Conservation (phyloP, 2,329 filamentous ascomycete genomes). For the Stemphylium lycopersici region DNA sequence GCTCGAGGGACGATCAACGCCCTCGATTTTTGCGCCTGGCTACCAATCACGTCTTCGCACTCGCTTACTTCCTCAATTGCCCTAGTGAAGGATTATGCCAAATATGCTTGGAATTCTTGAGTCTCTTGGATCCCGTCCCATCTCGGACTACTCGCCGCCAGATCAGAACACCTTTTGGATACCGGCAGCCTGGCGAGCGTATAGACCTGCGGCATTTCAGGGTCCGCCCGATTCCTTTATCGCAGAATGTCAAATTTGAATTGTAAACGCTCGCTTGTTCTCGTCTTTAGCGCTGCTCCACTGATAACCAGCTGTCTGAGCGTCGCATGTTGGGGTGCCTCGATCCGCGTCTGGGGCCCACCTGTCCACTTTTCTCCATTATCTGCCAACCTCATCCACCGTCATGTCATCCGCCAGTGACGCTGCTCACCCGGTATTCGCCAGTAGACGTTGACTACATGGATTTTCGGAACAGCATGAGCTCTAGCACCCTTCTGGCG, state of each 20-base stretch:
- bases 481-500: background rate
- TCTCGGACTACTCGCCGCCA: constrained; percentile 1
- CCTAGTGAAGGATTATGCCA: background rate
- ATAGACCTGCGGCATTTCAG: background rate
- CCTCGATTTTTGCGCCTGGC: background rate
- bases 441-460: background rate
- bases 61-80: constrained; percentile 1
- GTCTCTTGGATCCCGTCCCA: constrained; percentile 3
- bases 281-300: constrained; percentile 18
- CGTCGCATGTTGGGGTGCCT: constrained; percentile 16
- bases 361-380: constrained; percentile 8
- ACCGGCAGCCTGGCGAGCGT: constrained; percentile 8
- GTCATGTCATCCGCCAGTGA: background rate
- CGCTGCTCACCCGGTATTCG: constrained; percentile 1
- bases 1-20: background rate
- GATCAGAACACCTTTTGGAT: background rate
- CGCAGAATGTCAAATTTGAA: constrained; percentile 11
- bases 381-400: constrained; percentile 1
- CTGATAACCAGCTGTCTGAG: constrained; percentile 22
- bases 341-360: constrained; percentile 13
- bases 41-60: background rate
- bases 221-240: constrained; percentile 12
- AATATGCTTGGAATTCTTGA: constrained; percentile 11
- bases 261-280: constrained; percentile 7
- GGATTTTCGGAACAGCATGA: background rate